These are phyloP conservation scores for Ziziphus jujuba DNA, from an alignment of 306 rosid genomes.

Conservation along the genomic window DNA sequence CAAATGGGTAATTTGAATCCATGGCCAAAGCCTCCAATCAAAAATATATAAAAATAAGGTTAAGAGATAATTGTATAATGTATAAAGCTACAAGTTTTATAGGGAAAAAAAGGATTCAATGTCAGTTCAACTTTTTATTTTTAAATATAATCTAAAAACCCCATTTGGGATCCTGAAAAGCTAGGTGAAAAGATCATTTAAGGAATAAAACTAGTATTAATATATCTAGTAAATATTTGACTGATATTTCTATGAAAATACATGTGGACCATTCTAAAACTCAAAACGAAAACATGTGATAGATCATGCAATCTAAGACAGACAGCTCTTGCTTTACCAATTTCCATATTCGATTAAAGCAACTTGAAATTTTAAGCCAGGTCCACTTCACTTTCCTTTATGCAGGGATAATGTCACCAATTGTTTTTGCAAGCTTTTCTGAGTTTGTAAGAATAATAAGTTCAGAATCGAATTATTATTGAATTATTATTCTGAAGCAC, in stretches of 20 bases:
- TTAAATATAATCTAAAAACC: too few relatives aligned
- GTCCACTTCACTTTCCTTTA: neutral
- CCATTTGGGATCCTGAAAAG: too few relatives aligned
- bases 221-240: too few relatives aligned
- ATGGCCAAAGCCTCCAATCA: too few relatives aligned
- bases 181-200: too few relatives aligned
- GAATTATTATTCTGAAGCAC: neutral
- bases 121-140: too few relatives aligned
- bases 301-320: slow-evolving; percentile 11
- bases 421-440: neutral
- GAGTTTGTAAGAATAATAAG: neutral
- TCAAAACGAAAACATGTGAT: neutral
- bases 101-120: too few relatives aligned
- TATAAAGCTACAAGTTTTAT: too few relatives aligned
- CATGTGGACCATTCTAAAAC: neutral
- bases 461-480: neutral
- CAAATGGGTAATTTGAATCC: too few relatives aligned
- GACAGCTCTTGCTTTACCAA: slow-evolving; percentile 11
- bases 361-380: slow-evolving; percentile 14
- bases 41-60: too few relatives aligned
- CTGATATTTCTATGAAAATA: neutral
- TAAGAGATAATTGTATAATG: too few relatives aligned
- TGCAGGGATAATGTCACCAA: neutral
- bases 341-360: slow-evolving; percentile 14
- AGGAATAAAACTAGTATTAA: too few relatives aligned